Percentiles rank a stretch among this genome's conserved stretches.
These are phyloP conservation scores for Magnusiomyces suaveolens DNA, from an alignment of 1,139 yeast species.

Conservation along the genomic window DNA sequence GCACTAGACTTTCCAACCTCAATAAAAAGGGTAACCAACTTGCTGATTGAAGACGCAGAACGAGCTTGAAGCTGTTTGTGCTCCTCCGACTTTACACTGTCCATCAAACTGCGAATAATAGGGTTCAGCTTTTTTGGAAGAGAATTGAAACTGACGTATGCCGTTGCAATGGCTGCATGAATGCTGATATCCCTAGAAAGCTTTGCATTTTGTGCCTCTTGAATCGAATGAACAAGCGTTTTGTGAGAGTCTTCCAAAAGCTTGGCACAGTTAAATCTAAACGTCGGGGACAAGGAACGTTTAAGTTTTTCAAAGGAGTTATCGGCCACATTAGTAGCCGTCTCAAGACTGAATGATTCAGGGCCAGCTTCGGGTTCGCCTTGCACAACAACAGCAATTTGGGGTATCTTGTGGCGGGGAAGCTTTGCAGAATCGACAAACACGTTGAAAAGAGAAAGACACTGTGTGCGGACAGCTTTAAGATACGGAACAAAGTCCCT, in stretches of 20 bases:
- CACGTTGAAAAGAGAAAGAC: constrained; percentile 69
- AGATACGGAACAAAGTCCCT: constrained; percentile 82
- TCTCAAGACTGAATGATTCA: constrained; percentile 73
- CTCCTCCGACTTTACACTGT: constrained; percentile 73
- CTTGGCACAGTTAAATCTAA: constrained; percentile 61
- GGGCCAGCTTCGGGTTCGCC: constrained; percentile 95
- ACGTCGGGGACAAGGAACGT: constrained; percentile 56
- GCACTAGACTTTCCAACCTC: constrained; percentile 55
- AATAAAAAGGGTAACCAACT: constrained; percentile 50
- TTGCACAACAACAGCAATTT: constrained; percentile 77
- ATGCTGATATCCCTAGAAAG: constrained; percentile 52
- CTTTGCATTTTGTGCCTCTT: constrained; percentile 53
- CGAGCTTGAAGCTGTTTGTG: constrained; percentile 56
- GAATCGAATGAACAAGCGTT: constrained; percentile 55
- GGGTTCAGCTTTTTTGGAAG: constrained; percentile 85
- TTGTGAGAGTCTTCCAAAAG: constrained; percentile 73
- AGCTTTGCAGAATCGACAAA: constrained; percentile 70
- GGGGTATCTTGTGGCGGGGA: constrained; percentile 68
- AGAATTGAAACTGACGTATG: constrained; percentile 37
- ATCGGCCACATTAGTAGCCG: constrained; percentile 60
- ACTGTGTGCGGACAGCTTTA: constrained; percentile 77
- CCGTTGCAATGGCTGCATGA: constrained; percentile 68
- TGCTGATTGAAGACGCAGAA: constrained; percentile 61
- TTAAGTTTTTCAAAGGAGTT: constrained; percentile 60
- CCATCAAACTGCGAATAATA: constrained; percentile 84